These are phyloP conservation scores for Domatiomyces catenatus DNA, from an alignment of 2,329 filamentous ascomycete genomes.

Conservation along the genomic window DNA sequence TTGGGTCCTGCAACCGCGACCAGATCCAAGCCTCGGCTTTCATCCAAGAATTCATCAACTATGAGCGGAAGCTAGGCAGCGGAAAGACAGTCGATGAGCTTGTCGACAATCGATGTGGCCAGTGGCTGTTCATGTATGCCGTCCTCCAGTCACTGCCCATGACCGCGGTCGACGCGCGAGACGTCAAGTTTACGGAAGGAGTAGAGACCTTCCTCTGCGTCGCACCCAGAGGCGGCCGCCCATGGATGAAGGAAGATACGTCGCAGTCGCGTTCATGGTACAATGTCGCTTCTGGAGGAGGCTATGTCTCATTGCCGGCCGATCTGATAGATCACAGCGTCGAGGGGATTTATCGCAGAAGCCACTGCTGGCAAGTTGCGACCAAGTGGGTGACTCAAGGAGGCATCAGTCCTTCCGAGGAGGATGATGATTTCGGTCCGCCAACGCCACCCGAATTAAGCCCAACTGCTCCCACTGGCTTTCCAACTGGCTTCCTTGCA, in stretches of 20 bases:
- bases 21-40: conserved; percentile 37
- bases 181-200: conserved; percentile 28
- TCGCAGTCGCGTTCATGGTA: conserved; percentile 33
- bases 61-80: conserved; percentile 29
- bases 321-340: conserved; percentile 52
- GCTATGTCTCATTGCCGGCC: conserved; percentile 45
- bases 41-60: conserved; percentile 33
- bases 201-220: conserved; percentile 38
- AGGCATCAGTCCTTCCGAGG: conserved; percentile 9
- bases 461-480: conserved; percentile 2
- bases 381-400: conserved; percentile 40
- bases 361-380: conserved; percentile 53
- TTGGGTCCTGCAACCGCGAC: conserved; percentile 67
- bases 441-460: neutral
- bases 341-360: conserved; percentile 52
- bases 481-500: conserved; percentile 1
- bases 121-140: conserved; percentile 38
- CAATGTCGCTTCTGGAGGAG: conserved; percentile 45
- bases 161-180: conserved; percentile 34
- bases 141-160: conserved; percentile 35
- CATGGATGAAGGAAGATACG: conserved; percentile 33
- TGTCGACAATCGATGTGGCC: conserved; percentile 32
- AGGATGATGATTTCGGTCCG: neutral
- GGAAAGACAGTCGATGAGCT: conserved; percentile 32
- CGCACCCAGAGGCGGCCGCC: conserved; percentile 32